Evolutionary conservation across 2,329 filamentous ascomycete species (phyloP).

Genomic region (Dryadomyces quercivorus): DNA sequence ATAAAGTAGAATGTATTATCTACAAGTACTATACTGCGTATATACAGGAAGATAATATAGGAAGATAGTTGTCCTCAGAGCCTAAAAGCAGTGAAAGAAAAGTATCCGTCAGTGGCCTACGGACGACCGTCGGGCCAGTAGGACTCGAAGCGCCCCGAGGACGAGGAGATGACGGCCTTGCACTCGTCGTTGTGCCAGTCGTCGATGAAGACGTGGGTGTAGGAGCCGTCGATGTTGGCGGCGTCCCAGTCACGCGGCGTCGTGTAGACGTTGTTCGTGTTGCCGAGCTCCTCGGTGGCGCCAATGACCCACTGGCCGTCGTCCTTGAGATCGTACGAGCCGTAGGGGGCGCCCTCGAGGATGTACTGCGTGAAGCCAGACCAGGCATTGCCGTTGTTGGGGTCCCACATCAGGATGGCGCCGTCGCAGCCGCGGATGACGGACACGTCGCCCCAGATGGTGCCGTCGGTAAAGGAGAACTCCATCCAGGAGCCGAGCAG

Average conservation of each 20-base stretch:
- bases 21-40: too few species aligned
- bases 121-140: conserved; percentile 7
- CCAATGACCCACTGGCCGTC: conserved; percentile 6
- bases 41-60: too few species aligned
- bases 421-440: conserved; percentile 9
- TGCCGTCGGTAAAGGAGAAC: conserved; percentile 3
- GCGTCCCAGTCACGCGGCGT: conserved; percentile 6
- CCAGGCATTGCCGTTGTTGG: conserved; percentile 5
- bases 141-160: conserved; percentile 3
- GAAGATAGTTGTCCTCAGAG: too few species aligned
- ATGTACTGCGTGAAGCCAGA: conserved; percentile 7
- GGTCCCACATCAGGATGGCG: conserved; percentile 6
- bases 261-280: conserved; percentile 2
- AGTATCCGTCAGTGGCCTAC: too few species aligned
- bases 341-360: conserved; percentile 4
- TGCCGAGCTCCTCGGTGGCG: conserved; percentile 3
- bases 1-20: too few species aligned
- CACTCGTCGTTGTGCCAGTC: conserved; percentile 4
- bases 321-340: conserved; percentile 5
- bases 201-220: conserved; percentile 3
- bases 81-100: too few species aligned
- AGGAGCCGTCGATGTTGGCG: conserved; percentile 1
- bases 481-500: conserved; percentile 5
- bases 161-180: conserved; percentile 2
- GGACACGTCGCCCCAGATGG: conserved; percentile 5